phyloP scores from a whole-genome alignment of 345 rosid genomes.

The Zanthoxylum bungeanum region DNA sequence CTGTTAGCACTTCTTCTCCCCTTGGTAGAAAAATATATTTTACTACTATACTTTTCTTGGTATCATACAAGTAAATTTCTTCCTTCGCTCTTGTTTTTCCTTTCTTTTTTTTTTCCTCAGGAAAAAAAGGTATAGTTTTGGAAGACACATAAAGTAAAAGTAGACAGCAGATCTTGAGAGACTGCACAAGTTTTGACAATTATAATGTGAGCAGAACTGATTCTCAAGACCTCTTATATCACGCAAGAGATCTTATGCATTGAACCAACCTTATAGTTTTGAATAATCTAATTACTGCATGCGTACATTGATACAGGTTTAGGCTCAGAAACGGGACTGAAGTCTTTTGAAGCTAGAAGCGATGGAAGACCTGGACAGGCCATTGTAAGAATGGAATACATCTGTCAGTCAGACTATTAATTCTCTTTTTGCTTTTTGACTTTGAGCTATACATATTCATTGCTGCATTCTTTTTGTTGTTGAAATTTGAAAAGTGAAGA shows the following conservation, averaged over 20 bases:
- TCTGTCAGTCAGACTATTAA: not conserved
- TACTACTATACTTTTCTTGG: not conserved
- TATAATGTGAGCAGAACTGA: not conserved
- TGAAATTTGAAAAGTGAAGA: not conserved
- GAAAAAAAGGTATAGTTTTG: not conserved
- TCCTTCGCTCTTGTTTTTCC: not conserved
- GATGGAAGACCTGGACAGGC: too few species aligned
- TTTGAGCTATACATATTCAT: not conserved
- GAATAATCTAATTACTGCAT: not conserved
- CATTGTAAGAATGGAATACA: not conserved
- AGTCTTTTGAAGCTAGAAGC: conserved; percentile 4
- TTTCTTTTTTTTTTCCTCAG: not conserved
- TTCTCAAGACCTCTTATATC: not conserved
- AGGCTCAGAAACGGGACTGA: not conserved
- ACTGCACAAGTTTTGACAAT: not conserved
- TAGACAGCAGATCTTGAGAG: not conserved
- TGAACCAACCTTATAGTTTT: not conserved
- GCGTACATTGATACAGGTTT: conserved; percentile 1
- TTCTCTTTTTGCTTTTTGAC: not conserved
- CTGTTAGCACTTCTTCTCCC: not conserved
- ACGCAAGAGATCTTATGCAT: not conserved
- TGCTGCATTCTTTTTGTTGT: not conserved
- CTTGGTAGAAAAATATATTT: not conserved
- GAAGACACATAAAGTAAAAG: not conserved
- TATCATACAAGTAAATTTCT: not conserved